phyloP scores from a whole-genome alignment of 148 eudicot genomes.

The Talinum fruticosum region DNA sequence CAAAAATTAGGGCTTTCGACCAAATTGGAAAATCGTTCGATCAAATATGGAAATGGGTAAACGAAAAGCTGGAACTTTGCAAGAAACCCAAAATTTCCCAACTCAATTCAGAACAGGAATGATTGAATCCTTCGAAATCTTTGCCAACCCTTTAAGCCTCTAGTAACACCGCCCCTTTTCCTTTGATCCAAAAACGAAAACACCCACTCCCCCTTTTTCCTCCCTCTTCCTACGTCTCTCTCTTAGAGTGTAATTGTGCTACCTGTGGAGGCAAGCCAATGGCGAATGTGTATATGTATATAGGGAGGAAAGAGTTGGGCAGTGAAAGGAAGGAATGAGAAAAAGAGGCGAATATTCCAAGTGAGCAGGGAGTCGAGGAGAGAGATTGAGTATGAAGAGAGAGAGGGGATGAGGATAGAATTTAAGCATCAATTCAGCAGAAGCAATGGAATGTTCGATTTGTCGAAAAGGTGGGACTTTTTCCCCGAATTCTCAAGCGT shows the following conservation, averaged over 20 bases:
- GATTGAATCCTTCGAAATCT: neutral
- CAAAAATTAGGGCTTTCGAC: constrained; percentile 26
- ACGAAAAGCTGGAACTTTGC: neutral
- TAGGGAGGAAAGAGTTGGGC: neutral
- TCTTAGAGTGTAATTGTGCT: neutral
- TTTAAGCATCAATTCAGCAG: constrained; percentile 9
- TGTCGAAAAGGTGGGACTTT: neutral
- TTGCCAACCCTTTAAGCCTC: neutral
- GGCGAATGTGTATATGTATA: neutral
- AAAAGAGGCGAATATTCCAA: constrained; percentile 34
- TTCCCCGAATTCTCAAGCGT: neutral
- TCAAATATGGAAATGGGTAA: constrained; percentile 4
- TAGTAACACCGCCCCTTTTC: neutral
- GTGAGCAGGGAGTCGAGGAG: neutral
- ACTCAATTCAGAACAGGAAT: neutral
- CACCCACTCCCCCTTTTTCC: too few species aligned
- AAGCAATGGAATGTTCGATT: constrained; percentile 26
- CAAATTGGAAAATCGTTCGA: constrained; percentile 5
- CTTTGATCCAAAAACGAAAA: too few species aligned
- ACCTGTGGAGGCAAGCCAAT: neutral
- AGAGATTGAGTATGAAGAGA: too few species aligned
- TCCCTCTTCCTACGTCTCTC: neutral
- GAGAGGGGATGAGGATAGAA: neutral
- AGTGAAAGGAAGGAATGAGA: constrained; percentile 12
- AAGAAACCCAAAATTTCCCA: neutral